phyloP scores from a whole-genome alignment of 2,329 filamentous ascomycete species.

The Paramyrothecium roridum region DNA sequence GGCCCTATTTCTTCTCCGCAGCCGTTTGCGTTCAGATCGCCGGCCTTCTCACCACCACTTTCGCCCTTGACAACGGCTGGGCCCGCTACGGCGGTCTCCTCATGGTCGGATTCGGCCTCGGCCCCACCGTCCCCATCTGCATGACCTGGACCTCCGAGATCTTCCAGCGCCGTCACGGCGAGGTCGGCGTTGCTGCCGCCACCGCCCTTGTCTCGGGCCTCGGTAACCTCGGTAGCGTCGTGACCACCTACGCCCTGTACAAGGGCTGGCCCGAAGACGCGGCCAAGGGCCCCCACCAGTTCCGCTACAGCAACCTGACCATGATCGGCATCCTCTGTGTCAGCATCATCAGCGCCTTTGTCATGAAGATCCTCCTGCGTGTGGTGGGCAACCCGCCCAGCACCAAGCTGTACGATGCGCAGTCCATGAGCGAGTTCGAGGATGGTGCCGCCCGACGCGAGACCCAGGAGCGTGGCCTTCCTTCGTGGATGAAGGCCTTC shows the following conservation, averaged over 20 bases:
- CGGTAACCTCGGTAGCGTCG: conserved; percentile 81
- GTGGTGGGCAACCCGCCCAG: conserved; percentile 52
- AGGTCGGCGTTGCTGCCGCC: conserved; percentile 85
- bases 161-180: conserved; percentile 84
- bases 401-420: conserved; percentile 37
- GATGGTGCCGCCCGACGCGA: conserved; percentile 62
- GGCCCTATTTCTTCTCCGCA: conserved; percentile 76
- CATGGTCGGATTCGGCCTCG: conserved; percentile 85
- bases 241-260: conserved; percentile 87
- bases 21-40: conserved; percentile 77
- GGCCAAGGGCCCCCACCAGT: conserved; percentile 64
- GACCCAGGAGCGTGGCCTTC: conserved; percentile 50
- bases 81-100: conserved; percentile 84
- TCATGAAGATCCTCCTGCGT: conserved; percentile 66
- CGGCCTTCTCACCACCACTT: conserved; percentile 76
- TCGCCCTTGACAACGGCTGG: conserved; percentile 70
- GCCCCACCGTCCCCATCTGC: conserved; percentile 86
- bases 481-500: conserved; percentile 28
- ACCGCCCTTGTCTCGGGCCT: conserved; percentile 82
- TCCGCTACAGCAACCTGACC: conserved; percentile 77
- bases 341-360: conserved; percentile 70
- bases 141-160: conserved; percentile 94
- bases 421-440: conserved; percentile 43
- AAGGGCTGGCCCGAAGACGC: conserved; percentile 80
- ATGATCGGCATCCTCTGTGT: conserved; percentile 83